Evolutionary conservation across 2,329 filamentous ascomycete species (phyloP), one percentile per base, ranked within the genome.

Genomic region (Alternaria sp.): DNA sequence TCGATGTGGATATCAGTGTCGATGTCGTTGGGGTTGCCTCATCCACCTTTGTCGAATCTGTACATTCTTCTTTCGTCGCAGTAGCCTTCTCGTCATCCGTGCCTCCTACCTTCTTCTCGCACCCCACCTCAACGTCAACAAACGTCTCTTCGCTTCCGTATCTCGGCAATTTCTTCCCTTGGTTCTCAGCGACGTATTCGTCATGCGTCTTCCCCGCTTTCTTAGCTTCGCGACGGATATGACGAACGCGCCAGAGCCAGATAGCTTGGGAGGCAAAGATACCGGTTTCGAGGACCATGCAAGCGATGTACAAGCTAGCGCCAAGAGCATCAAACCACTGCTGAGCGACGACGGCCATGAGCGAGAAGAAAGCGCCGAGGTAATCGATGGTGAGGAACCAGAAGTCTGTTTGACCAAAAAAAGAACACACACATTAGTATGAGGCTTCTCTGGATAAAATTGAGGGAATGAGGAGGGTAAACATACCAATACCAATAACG

Each of bases 301-400:
- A 86, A 7, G 86, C 73, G 50, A 87, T 84, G 68, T 89, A 89
- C 58, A 87, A 72, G 2, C 85, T 79, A 0, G 86, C 85, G 3
- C 86, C 87, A 0, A 89, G 75, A 4, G 86, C 75, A 67, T 89
- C 87, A 65, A 89, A 88, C 2, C 80, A 83, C 24, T 84, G 80
- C 66, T 89, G 86, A 0, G 83, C 85, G 42, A 84, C 86, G 9
- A 88, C 73, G 1, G 86, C 85, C 80, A 89, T 82, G 23, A 89
- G 79, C 0, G 86, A 88, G 71, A 89, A 88, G 56, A 89, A 81
- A 0, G 86, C 87, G 2, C 87, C 87, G 1, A 81, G 65, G 56
- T 82, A 87, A 66, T 90, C 87, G 65, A 88, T 85, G 0, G 77
- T 75, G 3, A 89, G 72, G 63, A 90, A 90, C 13, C 85, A 74